Percentiles rank a stretch among this genome's conserved stretches.
Conservation (phyloP, 1,284 basidiomycete species). For the Cutaneotrichosporon cyanovorans region DNA sequence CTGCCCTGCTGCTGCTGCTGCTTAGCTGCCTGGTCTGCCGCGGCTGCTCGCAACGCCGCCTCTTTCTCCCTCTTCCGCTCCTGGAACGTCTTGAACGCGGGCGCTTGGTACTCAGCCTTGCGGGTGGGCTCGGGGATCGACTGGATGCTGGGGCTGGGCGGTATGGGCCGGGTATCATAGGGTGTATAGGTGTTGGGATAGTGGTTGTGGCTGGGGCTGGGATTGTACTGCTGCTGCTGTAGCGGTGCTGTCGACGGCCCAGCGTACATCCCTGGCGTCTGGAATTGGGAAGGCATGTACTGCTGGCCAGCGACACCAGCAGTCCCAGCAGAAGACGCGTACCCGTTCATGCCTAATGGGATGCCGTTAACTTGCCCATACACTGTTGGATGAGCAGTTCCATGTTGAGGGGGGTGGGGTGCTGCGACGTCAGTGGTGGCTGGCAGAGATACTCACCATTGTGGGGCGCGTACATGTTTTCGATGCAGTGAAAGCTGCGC, state of each 20-base stretch:
- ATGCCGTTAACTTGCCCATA: background rate
- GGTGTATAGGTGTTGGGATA: background rate
- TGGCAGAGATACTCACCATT: background rate
- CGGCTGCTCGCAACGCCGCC: slow-evolving; percentile 18
- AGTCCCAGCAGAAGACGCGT: background rate
- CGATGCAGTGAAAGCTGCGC: too few species aligned
- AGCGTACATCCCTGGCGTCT: background rate
- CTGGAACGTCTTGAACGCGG: slow-evolving; percentile 42
- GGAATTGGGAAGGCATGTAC: too few species aligned
- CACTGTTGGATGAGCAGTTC: too few species aligned
- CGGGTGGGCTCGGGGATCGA: slow-evolving; percentile 25
- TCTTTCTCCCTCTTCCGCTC: slow-evolving; percentile 39
- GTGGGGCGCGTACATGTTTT: background rate
- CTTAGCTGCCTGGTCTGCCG: background rate
- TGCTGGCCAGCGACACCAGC: too few species aligned
- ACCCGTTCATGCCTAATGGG: background rate
- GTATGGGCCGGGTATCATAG: background rate
- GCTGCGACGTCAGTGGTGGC: background rate
- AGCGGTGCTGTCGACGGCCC: slow-evolving; percentile 1
- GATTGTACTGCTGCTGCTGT: background rate
- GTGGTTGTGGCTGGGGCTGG: background rate
- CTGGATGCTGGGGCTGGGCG: background rate
- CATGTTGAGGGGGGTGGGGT: background rate
- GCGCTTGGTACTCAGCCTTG: slow-evolving; percentile 32
- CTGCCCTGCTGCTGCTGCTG: background rate